Conservation (phyloP, 768 basidiomycete genomes). For the Boletus reticuloceps region DNA sequence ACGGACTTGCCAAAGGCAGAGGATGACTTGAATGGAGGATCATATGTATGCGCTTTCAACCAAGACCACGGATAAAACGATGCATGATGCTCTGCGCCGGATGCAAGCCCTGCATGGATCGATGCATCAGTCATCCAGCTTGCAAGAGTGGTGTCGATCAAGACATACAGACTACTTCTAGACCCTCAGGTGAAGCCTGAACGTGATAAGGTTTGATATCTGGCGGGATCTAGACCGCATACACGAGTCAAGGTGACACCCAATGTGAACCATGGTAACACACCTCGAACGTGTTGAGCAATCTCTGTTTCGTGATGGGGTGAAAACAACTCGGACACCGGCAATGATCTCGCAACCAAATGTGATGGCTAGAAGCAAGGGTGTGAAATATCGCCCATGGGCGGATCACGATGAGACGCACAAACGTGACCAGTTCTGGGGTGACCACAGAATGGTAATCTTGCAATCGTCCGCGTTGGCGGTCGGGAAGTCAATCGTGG, state of each 20-base stretch:
- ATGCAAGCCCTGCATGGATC: constrained; percentile 20
- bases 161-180: constrained; percentile 72
- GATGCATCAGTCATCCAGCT: neutral
- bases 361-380: constrained; percentile 66
- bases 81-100: constrained; percentile 52
- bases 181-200: constrained; percentile 54
- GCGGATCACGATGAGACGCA: constrained; percentile 37
- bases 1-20: constrained; percentile 43
- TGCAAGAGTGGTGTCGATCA: neutral
- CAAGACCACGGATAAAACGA: constrained; percentile 89
- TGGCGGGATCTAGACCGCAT: constrained; percentile 59
- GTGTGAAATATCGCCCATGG: neutral
- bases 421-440: constrained; percentile 74
- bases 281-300: constrained; percentile 83
- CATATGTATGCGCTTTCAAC: constrained; percentile 76
- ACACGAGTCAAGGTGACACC: neutral
- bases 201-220: constrained; percentile 66
- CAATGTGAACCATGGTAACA: constrained; percentile 6
- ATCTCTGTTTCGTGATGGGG: constrained; percentile 82
- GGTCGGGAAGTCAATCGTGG: constrained; percentile 42
- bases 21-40: constrained; percentile 49
- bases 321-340: constrained; percentile 87
- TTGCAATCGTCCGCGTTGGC: constrained; percentile 55
- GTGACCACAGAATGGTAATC: constrained; percentile 73
- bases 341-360: constrained; percentile 93